Conservation (phyloP, 2,329 filamentous ascomycete species). For the Beauveria sp. region DNA sequence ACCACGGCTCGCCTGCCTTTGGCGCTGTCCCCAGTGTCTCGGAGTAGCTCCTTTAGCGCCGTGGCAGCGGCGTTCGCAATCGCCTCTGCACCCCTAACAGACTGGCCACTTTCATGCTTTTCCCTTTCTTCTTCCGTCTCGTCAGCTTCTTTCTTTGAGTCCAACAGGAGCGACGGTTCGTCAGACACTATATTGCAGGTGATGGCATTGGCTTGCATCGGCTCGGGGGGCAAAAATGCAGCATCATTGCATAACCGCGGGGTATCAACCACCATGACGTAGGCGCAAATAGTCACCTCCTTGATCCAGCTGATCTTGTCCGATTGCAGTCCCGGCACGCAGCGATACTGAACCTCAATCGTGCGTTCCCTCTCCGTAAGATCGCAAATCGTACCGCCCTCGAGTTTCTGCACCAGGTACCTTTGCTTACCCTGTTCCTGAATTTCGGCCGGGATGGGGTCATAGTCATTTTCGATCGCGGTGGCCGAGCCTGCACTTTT, state of each 20-base stretch:
- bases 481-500: conserved; percentile 17
- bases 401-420: conserved; percentile 77
- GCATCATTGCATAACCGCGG: conserved; percentile 81
- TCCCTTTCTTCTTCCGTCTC: conserved; percentile 34
- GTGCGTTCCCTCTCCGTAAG: conserved; percentile 73
- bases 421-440: conserved; percentile 77
- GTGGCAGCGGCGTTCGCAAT: background rate
- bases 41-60: conserved; percentile 10
- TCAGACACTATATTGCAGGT: conserved; percentile 64
- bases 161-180: background rate
- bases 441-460: conserved; percentile 49
- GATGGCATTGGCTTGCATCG: conserved; percentile 69
- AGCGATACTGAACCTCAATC: conserved; percentile 76
- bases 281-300: conserved; percentile 82
- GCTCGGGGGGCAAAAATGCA: conserved; percentile 74
- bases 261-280: conserved; percentile 88
- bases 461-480: conserved; percentile 18
- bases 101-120: conserved; percentile 15
- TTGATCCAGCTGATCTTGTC: conserved; percentile 90
- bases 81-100: conserved; percentile 5
- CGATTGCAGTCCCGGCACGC: conserved; percentile 62
- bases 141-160: conserved; percentile 14
- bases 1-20: conserved; percentile 36
- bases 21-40: background rate
- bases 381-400: conserved; percentile 76